Evolutionary conservation across 768 basidiomycete genomes (phyloP), one percentile per base, ranked within the genome.

Genomic region (Russula earlei): DNA sequence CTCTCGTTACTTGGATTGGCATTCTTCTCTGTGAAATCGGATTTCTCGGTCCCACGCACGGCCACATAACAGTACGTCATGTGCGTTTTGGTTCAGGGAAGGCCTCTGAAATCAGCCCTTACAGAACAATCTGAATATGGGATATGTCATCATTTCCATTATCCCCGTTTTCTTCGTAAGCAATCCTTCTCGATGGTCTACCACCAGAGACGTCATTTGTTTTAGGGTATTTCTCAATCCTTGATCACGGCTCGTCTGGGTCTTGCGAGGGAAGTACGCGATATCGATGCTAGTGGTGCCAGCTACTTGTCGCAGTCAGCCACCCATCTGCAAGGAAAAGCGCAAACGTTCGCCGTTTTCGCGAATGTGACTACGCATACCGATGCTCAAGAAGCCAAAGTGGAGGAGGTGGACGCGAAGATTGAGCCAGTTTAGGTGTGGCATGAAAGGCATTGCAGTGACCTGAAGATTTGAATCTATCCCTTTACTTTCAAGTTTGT

Each of bases 191-290:
- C 14, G 10, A 12, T 1, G n/a, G 7, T 3, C n/a, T 8, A 7
- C 24, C 27, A 40, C 2, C 22, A 9, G 29, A 20, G 8, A 25
- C 34, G 25, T 17, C 44, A 25, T 34, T 9, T 2, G 12, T 20
- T 20, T 47, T 45, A 66, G 65, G 66, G 63, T 6, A 63, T 67
- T 27, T 67, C 66, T 7, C 66, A 67, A 43, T 55, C 60, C 43
- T 59, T 67, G 43, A 64, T 65, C 52, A 64, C 62, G 33, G 62
- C 60, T 15, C 64, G 60, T 34, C 54, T 65, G 43, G 64, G 62
- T 14, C 58, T 66, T 20, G 10, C 44, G 25, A 54, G 53, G 52
- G 51, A 47, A n/a, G 7, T 15, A 7, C 33, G 42, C 10, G 41
- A 36, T 33, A 11, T 11, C 14, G 46, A 31, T 10, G n/a, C 22